Evolutionary conservation across 2,329 filamentous ascomycete species (phyloP).

Genomic region (Cercospora janseana): DNA sequence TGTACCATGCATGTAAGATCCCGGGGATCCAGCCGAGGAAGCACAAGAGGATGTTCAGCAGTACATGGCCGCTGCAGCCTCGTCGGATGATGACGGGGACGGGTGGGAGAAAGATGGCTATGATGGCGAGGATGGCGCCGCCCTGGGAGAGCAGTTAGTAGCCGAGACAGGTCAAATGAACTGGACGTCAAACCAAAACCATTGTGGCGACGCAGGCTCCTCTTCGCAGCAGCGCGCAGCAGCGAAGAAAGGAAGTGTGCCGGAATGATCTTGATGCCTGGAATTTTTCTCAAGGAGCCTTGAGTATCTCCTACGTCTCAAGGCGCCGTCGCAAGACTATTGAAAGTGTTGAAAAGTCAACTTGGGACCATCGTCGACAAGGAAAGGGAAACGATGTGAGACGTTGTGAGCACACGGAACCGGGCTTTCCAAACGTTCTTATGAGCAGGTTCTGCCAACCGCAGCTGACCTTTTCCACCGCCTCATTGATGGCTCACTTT

Average conservation of each 20-base stretch:
- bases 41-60: conserved; percentile 83
- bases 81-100: conserved; percentile 87
- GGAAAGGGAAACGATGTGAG: conserved; percentile 4
- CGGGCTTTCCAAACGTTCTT: neutral
- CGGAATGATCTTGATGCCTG: conserved; percentile 6
- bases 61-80: conserved; percentile 76
- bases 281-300: no score
- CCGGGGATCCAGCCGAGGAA: conserved; percentile 59
- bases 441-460: conserved; percentile 6
- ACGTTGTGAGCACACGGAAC: neutral
- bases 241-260: neutral
- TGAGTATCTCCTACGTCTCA: no score
- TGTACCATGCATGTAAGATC: conserved; percentile 22
- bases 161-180: neutral
- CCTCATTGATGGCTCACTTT: conserved; percentile 6
- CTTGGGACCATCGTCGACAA: no score
- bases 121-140: conserved; percentile 23
- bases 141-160: conserved; percentile 15
- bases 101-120: conserved; percentile 61
- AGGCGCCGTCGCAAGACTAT: no score
- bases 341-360: no score
- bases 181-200: conserved; percentile 12
- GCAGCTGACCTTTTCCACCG: conserved; percentile 11
- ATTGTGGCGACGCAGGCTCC: conserved; percentile 8
- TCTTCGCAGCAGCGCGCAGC: neutral